Base-by-base conservation (phyloP, 495 filamentous ascomycete genomes). In the Trichoderma erinaceum region DNA sequence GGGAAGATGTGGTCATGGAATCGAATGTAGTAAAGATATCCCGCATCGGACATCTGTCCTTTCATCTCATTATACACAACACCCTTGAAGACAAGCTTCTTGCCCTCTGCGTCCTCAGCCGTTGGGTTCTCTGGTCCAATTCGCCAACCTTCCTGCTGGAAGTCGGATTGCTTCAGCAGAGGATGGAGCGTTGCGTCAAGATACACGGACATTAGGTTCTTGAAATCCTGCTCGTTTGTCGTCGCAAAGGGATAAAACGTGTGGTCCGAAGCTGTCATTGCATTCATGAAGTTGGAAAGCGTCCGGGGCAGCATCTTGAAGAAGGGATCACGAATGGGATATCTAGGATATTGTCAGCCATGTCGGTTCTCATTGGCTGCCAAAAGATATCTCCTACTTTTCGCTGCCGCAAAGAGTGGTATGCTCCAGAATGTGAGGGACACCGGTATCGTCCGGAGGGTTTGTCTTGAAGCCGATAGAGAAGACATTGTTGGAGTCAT, bases 21-120 rank as follows among this genome's bases (percentile, higher is more conserved):
- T 66, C 87, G 82, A 69, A 97, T 95, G 71, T 97, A 97, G 79
- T 89, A 99, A 3, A 98, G 83, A 76, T 99, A 98, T 72, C 92
- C 92, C 16, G 95, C 91, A 77, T 98, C 95, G 10, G 95, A 98
- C 87, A 98, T 97, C 74, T 97, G 92, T 0, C 95, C 95, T 78
- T 99, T 99, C 95, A 99, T 99, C 79, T 99, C 95, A 74, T 99
- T 99, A 78, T 99, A 99, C 27, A 99, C 95, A 13, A 99, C 95
- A 27, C 95, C 95, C 76, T 99, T 99, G 83, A 99, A 99, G 16
- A 97, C 89, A 23, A 98, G 85, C 44, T 85, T 86, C 65, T 79
- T 84, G 64, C 78, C 80, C 65, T 77, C 80, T 67, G 75, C 73
- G 27, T 72, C 73, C 44, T 69, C 75, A 27, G 85, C 84, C 52